Evolutionary conservation across 306 rosid genomes (phyloP).

Genomic region (Prunus davidiana): DNA sequence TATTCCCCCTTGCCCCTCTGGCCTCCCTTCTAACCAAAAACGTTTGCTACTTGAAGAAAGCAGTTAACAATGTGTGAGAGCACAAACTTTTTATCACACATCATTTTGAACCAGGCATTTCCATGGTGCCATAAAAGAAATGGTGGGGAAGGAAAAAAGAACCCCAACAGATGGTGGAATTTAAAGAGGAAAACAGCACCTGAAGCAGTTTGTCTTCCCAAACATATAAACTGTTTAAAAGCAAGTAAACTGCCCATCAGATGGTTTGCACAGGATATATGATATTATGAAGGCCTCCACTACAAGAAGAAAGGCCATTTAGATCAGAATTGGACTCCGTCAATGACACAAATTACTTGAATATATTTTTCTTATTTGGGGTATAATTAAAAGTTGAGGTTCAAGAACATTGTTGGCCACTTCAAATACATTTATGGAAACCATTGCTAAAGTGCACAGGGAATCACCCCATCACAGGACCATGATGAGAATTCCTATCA

Average conservation of each 20-base stretch:
- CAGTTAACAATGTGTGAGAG: background rate
- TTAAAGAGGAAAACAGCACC: background rate
- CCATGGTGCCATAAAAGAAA: too few species aligned
- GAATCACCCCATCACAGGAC: background rate
- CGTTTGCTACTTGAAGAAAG: constrained; percentile 6
- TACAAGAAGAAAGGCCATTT: background rate
- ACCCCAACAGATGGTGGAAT: background rate
- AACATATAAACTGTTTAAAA: background rate
- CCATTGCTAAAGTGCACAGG: background rate
- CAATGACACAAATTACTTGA: background rate
- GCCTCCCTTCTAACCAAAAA: background rate
- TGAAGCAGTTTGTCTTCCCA: background rate
- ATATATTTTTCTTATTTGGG: background rate
- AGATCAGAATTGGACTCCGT: background rate
- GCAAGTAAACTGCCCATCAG: background rate
- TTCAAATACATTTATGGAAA: background rate
- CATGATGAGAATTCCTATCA: background rate
- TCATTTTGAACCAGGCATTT: background rate
- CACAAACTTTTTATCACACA: background rate
- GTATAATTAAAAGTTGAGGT: background rate
- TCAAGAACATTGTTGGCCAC: background rate
- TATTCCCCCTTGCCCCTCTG: too few species aligned
- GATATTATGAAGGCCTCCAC: background rate
- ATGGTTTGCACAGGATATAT: background rate
- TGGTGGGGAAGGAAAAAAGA: background rate